These are phyloP conservation scores for Wickerhamomyces ciferrii DNA, from an alignment of 805 yeast genomes.

Conservation along the genomic window DNA sequence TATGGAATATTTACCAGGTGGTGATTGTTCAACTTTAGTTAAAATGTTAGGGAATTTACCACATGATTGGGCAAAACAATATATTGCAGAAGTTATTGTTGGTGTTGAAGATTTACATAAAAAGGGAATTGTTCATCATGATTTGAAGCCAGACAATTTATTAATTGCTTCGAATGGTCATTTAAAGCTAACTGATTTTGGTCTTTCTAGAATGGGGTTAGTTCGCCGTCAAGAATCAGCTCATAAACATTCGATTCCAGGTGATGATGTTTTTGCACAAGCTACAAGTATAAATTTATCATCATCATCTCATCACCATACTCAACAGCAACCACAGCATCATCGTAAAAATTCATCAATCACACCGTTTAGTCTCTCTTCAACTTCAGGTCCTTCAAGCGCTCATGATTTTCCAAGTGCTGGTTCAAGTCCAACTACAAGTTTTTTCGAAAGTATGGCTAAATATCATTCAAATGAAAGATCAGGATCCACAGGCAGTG, in stretches of 20 bases:
- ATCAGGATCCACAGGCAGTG: constrained; percentile 13
- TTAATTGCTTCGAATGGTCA: constrained; percentile 86
- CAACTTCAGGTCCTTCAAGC: constrained; percentile 3
- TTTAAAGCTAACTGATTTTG: constrained; percentile 91
- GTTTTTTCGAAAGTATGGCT: constrained; percentile 22
- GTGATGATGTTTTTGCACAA: constrained; percentile 18
- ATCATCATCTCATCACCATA: no score
- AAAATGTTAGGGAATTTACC: constrained; percentile 81
- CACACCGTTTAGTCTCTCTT: constrained; percentile 13
- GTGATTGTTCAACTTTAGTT: constrained; percentile 86
- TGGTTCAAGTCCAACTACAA: constrained; percentile 23
- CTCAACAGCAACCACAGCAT: no score
- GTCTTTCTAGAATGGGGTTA: constrained; percentile 84
- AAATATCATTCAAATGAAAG: constrained; percentile 13
- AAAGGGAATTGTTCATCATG: constrained; percentile 90
- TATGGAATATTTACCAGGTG: constrained; percentile 95
- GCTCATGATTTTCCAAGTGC: constrained; percentile 10
- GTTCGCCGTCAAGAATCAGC: constrained; percentile 64
- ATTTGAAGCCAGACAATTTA: constrained; percentile 90
- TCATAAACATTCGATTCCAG: constrained; percentile 5
- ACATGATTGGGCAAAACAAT: constrained; percentile 79
- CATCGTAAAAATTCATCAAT: constrained; percentile 18
- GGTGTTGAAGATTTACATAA: constrained; percentile 88
- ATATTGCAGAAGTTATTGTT: constrained; percentile 83
- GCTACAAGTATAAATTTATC: constrained; percentile 6